phyloP scores from a whole-genome alignment of 2,329 filamentous ascomycete species.

The Ophiostoma himal-ulmi region DNA sequence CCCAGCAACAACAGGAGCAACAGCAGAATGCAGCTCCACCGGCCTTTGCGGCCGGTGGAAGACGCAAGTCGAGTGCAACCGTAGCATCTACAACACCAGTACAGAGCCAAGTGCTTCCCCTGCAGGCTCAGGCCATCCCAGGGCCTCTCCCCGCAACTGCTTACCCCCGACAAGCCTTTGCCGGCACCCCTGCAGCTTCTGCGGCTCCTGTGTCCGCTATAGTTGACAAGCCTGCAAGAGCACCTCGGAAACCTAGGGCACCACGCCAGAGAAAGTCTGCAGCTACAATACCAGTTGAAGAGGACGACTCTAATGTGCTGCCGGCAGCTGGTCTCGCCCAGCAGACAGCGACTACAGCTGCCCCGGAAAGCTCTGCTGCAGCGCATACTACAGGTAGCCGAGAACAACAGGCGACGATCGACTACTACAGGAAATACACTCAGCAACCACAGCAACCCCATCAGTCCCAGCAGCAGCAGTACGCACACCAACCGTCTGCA shows the following conservation, averaged over 20 bases:
- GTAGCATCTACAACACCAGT: neutral
- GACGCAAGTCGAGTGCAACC: neutral
- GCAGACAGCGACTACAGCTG: neutral
- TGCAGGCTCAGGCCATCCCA: neutral
- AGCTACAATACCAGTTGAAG: neutral
- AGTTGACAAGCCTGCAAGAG: neutral
- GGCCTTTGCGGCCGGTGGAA: neutral
- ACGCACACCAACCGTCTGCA: neutral
- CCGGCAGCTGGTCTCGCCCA: neutral
- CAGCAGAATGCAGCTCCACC: too few species aligned
- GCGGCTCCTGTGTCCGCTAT: neutral
- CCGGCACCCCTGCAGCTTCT: neutral
- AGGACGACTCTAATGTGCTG: neutral
- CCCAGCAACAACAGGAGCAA: too few species aligned
- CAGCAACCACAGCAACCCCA: neutral
- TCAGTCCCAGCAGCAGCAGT: neutral
- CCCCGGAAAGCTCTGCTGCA: neutral
- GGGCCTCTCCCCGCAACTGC: neutral
- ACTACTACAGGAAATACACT: neutral
- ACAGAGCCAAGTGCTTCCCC: too few species aligned
- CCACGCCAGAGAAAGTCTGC: neutral
- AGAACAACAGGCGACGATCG: neutral
- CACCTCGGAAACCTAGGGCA: neutral
- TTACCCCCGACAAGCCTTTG: neutral
- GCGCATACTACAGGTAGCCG: neutral